These are phyloP conservation scores for Colletotrichum filicis DNA, from an alignment of 2,329 filamentous ascomycete genomes.

Conservation along the genomic window DNA sequence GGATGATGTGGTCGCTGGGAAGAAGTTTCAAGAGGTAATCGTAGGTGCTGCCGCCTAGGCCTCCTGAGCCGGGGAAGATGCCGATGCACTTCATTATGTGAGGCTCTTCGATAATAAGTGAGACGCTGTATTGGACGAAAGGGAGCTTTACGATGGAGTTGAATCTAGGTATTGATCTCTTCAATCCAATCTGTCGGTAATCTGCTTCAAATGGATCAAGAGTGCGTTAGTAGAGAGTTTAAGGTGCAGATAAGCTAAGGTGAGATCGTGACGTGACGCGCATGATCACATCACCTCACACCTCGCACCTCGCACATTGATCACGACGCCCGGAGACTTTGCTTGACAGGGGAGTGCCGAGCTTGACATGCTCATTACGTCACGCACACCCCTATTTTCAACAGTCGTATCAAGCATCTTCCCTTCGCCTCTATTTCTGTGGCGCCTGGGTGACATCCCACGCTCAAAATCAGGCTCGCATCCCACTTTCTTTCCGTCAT, in stretches of 20 bases:
- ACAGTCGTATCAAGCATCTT: constrained; percentile 16
- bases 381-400: constrained; percentile 3
- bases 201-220: neutral
- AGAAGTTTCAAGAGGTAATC: constrained; percentile 57
- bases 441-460: neutral
- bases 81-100: constrained; percentile 49
- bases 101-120: neutral
- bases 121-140: neutral
- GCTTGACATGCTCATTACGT: constrained; percentile 30
- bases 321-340: neutral
- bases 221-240: neutral
- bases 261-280: constrained; percentile 12
- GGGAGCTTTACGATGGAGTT: neutral
- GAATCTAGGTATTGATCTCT: neutral
- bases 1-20: constrained; percentile 55
- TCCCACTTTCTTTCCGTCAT: neutral
- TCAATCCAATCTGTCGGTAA: neutral
- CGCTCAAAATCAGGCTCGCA: neutral
- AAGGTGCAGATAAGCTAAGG: constrained; percentile 1
- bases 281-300: constrained; percentile 26
- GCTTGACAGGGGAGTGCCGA: constrained; percentile 14
- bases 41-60: constrained; percentile 61
- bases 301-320: neutral
- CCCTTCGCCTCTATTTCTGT: neutral
- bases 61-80: constrained; percentile 63